These are phyloP conservation scores for Pichia nanzhaoensis DNA, from an alignment of 805 yeast species.

Conservation along the genomic window DNA sequence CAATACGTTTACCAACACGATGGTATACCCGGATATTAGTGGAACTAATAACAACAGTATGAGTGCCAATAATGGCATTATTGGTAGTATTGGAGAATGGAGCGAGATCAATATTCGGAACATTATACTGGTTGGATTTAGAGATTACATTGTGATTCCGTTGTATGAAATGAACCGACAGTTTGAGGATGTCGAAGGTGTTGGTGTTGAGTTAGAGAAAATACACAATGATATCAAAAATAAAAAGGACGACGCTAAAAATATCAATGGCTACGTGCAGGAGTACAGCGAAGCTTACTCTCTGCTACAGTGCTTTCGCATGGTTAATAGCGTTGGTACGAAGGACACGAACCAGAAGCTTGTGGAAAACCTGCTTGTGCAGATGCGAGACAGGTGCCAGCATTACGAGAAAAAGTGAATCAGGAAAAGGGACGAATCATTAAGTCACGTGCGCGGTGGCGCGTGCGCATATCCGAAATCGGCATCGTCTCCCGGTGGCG, in stretches of 20 bases:
- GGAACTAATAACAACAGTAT: background rate
- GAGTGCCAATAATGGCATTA: background rate
- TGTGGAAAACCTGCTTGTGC: constrained; percentile 44
- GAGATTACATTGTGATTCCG: constrained; percentile 50
- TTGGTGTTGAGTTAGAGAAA: constrained; percentile 10
- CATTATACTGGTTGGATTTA: constrained; percentile 38
- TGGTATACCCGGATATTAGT: constrained; percentile 13
- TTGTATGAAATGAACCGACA: constrained; percentile 38
- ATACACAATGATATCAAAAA: background rate
- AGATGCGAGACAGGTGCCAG: constrained; percentile 4
- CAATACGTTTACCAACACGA: constrained; percentile 12
- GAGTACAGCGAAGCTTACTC: constrained; percentile 14
- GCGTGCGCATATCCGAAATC: background rate
- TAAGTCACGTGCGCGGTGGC: background rate
- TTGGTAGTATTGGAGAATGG: constrained; percentile 15
- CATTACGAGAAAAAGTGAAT: background rate
- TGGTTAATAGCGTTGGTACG: constrained; percentile 46
- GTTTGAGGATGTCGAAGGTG: constrained; percentile 16
- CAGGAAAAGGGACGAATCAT: background rate
- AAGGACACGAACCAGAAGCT: constrained; percentile 49
- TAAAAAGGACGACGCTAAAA: background rate
- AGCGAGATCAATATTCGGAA: constrained; percentile 31
- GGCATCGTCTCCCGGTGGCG: background rate
- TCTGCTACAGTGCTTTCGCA: constrained; percentile 57
- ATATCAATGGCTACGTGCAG: background rate